Base-by-base conservation (phyloP, 2,329 filamentous ascomycete genomes). In the Cladosporium austrohemisphaericum region DNA sequence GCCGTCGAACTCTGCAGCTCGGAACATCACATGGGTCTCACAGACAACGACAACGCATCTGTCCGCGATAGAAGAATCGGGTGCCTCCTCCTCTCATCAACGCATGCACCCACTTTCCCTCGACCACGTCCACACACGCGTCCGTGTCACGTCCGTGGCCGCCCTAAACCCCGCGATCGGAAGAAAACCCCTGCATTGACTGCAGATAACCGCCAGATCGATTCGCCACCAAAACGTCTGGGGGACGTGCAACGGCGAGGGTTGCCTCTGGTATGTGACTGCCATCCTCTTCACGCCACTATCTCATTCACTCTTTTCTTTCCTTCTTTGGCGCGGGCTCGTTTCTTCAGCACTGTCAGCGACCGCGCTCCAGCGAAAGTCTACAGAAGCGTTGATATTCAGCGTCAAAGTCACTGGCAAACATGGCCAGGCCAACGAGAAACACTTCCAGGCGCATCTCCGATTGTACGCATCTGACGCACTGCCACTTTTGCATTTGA, bases 91-190 rank as follows among this genome's bases (percentile, higher is more conserved):
- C n/a, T n/a, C n/a, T n/a, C n/a, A n/a, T n/a, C n/a, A n/a, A n/a
- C n/a, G n/a, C n/a, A n/a, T 41, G 25, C 38, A 31, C 5, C 16
- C 38, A 41, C 38, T 41, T 41, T 26, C 25, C 25, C 25, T 6
- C 25, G 25, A 6, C 25, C 6, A 6, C 6, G 6, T 26, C 25
- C 6, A 26, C 25, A 20, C 41, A 45, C 41, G 41, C 22, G 19
- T 22, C 31, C 19, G 31, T 16, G 16, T 13, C 16, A 19, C 41
- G n/a, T n/a, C n/a, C n/a, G n/a, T n/a, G n/a, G n/a, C n/a, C n/a
- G 31, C 20, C 31, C 29, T 16, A 36, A 38, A 47, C 44, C 44
- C 44, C 44, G 33, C 44, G 44, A 47, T 47, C 44, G 23, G 31
- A 33, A 35, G 19, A 40, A 40, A 40, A 36, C 43, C 43, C 44